These are phyloP conservation scores for Sporisorium sorghi DNA, from an alignment of 1,284 basidiomycete genomes.

Conservation along the genomic window DNA sequence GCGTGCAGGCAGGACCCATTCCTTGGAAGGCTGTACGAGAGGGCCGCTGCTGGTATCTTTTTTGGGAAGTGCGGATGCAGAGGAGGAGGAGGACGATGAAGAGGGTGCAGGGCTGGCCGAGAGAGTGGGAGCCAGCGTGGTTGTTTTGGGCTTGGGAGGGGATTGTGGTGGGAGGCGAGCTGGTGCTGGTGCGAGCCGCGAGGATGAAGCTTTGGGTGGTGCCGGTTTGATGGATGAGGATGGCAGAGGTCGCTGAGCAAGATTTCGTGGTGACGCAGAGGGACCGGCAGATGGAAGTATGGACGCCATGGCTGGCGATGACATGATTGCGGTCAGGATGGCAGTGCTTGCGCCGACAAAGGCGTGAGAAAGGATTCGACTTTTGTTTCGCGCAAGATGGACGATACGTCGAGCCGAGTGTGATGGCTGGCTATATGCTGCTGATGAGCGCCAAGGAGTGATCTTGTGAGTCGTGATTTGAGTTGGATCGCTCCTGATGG, in stretches of 20 bases:
- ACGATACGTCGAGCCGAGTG: neutral
- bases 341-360: neutral
- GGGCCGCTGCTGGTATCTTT: slow-evolving; percentile 29
- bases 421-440: neutral
- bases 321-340: slow-evolving; percentile 10
- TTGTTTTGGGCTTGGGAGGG: slow-evolving; percentile 10
- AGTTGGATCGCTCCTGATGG: too few species aligned
- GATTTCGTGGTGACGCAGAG: slow-evolving; percentile 18
- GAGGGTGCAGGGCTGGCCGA: slow-evolving; percentile 6
- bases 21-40: slow-evolving; percentile 60
- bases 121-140: slow-evolving; percentile 3
- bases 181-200: slow-evolving; percentile 8
- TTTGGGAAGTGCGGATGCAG: slow-evolving; percentile 8
- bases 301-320: slow-evolving; percentile 33
- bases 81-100: slow-evolving; percentile 5
- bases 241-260: slow-evolving; percentile 18
- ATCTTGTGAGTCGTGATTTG: too few species aligned
- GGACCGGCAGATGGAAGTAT: slow-evolving; percentile 25
- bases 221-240: slow-evolving; percentile 22
- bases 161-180: slow-evolving; percentile 10
- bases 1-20: slow-evolving; percentile 67
- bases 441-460: neutral
- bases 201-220: neutral
- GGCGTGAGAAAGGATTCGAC: too few species aligned
- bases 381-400: too few species aligned